Percentiles rank a stretch among this genome's conserved stretches.
Evolutionary conservation across 2,329 filamentous ascomycete species (phyloP).

Genomic region (Polytolypa hystricis): DNA sequence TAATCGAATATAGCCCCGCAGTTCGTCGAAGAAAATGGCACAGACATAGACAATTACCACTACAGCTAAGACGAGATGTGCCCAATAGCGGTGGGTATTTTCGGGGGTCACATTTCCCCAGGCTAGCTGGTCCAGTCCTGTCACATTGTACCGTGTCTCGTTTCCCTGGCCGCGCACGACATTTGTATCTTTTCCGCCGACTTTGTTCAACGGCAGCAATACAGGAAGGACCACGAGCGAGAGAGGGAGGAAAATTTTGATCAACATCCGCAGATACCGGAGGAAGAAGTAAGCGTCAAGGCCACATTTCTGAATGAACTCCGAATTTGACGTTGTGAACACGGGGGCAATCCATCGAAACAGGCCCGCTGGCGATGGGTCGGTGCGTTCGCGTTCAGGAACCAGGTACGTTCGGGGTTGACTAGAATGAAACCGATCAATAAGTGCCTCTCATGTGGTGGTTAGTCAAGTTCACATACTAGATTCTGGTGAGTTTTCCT

Average conservation of each 20-base stretch:
- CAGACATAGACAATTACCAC: conserved; percentile 74
- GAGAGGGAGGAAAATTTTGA: conserved; percentile 86
- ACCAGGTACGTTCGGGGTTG: conserved; percentile 80
- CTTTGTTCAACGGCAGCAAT: conserved; percentile 71
- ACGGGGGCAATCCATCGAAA: conserved; percentile 44
- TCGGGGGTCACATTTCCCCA: conserved; percentile 71
- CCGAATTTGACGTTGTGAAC: conserved; percentile 62
- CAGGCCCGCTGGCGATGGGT: conserved; percentile 54
- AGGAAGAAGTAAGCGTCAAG: conserved; percentile 97
- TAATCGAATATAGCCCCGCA: conserved; percentile 80
- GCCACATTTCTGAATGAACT: conserved; percentile 90
- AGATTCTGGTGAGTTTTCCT: conserved; percentile 70
- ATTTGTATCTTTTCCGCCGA: conserved; percentile 55
- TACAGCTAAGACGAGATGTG: conserved; percentile 71
- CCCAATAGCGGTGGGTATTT: conserved; percentile 64
- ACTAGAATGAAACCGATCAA: too few relatives aligned
- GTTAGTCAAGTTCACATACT: conserved; percentile 42
- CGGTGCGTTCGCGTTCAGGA: conserved; percentile 69
- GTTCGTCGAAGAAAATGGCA: conserved; percentile 73
- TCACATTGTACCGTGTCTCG: conserved; percentile 37
- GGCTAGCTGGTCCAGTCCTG: conserved; percentile 68
- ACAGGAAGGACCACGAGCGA: conserved; percentile 70
- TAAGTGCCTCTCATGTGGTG: too few relatives aligned
- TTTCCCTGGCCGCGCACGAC: conserved; percentile 27
- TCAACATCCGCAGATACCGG: conserved; percentile 72